phyloP scores from a whole-genome alignment of 306 rosid species.

The Ceratonia siliqua region DNA sequence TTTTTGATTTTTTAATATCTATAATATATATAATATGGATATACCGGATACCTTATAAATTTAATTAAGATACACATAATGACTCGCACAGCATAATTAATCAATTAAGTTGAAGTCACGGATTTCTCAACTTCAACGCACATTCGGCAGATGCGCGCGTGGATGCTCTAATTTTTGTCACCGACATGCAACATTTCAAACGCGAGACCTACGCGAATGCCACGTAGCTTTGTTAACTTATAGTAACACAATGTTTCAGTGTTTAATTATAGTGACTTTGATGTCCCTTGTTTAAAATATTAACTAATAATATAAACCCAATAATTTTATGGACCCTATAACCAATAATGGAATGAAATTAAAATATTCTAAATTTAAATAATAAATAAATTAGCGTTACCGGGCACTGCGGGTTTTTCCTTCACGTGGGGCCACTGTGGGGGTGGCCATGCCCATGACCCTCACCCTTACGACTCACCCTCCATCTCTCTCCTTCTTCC shows the following conservation, averaged over 20 bases:
- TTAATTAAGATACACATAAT: no score
- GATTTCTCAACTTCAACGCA: conserved; percentile 30
- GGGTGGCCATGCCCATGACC: conserved; percentile 30
- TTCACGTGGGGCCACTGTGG: conserved; percentile 76
- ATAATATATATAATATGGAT: no score
- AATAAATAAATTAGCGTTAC: conserved; percentile 17
- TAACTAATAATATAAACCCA: no score
- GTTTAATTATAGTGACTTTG: background rate
- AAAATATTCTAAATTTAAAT: background rate
- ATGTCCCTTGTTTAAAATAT: no score
- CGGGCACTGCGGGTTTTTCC: conserved; percentile 30
- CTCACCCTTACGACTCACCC: conserved; percentile 40
- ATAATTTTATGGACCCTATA: background rate
- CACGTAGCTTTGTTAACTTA: background rate
- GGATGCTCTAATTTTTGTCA: background rate
- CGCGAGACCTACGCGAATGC: background rate
- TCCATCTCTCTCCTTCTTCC: conserved; percentile 27
- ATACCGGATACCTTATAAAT: no score
- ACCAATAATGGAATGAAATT: background rate
- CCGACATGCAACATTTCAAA: conserved; percentile 48
- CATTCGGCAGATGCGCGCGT: conserved; percentile 33
- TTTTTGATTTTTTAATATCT: no score
- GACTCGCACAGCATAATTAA: no score
- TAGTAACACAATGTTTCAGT: background rate
- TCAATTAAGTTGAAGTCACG: conserved; percentile 30